Base-by-base conservation (phyloP, 2,329 filamentous ascomycete species). In the Arthrobotrys pseudoclavata region DNA sequence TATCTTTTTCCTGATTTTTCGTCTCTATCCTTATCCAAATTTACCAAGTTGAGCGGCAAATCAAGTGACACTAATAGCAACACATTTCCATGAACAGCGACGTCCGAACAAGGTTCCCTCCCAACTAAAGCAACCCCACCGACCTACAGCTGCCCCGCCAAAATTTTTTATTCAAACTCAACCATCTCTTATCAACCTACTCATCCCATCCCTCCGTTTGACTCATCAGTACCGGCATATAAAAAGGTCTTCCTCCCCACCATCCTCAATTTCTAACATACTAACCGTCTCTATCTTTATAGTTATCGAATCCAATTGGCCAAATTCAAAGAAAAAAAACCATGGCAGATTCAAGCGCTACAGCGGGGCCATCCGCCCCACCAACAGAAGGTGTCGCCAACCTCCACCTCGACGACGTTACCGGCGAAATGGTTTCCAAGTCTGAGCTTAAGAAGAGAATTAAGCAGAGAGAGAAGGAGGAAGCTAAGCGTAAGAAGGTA, bases 371-470 rank as follows among this genome's bases (percentile, higher is more conserved):
- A 40, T 70, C 72, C 50, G 72, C 72, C 72, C 74, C 74, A 42
- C 74, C 79, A 67, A 76, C 76, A 2, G 79, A 80, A 61, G 80
- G 75, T 50, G 63, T 77, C 48, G 78, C 88, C 82, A 93, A 95
- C 86, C 88, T 97, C 81, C 88, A 94, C 84, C 89, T 96, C 62
- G 96, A 99, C 84, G 93, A 96, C 83, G 93, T 94, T 80, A 98
- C 96, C 13, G 96, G 96, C 82, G 96, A 99, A 86, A 90, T 85
- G 84, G 84, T 91, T 78, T 94, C 92, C 86, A 94, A 94, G 90
- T 89, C 90, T 15, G 91, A 94, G 86, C 87, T 98, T 84, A 99
- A 99, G 93, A 95, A 93, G 87, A 91, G 95, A 82, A 89, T 94
- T 86, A 99, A 99, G 92, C 88, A 91, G 83, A 91, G 95, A 81